Evolutionary conservation across 371 early-diverging fungal genomes (phyloP), one percentile per base, ranked within the genome.

Genomic region (Mucor indicus): DNA sequence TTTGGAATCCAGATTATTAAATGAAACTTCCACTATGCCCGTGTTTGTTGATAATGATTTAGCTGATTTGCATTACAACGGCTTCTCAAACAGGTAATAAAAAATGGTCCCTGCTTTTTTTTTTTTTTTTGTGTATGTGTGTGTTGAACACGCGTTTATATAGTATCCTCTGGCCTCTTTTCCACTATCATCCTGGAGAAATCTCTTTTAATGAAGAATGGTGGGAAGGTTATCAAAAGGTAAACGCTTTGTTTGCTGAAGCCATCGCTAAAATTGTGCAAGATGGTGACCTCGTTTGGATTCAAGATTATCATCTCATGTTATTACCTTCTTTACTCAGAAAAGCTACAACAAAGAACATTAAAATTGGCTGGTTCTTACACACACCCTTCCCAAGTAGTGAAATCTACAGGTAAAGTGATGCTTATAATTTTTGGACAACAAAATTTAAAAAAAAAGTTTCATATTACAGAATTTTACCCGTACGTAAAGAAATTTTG

Each of bases 221-320:
- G 56, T 99, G 98, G 95, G 91, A 94, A 25, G 97, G 93, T 4
- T 99, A 99, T 71, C 85, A 90, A 65, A 69, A 81, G 37, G 97
- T 93, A 24, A 99, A 98, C 74, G 51, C 38, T 29, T 75, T 83
- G 25, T 98, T 99, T 80, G 93, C 96, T 31, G 86, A 91, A 44
- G 86, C 91, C 5, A 80, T 99, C 50, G 64, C 71, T 2, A 81
- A 86, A 20, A 77, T 85, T 40, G 81, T 89, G 11, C 64, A 90
- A 56, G 94, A 96, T 41, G 95, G 91, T 30, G 99, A 99, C 43
- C 38, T 57, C 77, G 87, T 99, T 31, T 99, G 99, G 98, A 90
- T 99, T n/a, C 99, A 99, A 49, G 99, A 99, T 72, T 99, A 99
- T 72, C 99, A 99, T 65, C 69, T 99, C 43, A 96, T 99, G 96